phyloP scores from a whole-genome alignment of 495 filamentous ascomycete genomes.

The Staphylotrichum tortipilum region DNA sequence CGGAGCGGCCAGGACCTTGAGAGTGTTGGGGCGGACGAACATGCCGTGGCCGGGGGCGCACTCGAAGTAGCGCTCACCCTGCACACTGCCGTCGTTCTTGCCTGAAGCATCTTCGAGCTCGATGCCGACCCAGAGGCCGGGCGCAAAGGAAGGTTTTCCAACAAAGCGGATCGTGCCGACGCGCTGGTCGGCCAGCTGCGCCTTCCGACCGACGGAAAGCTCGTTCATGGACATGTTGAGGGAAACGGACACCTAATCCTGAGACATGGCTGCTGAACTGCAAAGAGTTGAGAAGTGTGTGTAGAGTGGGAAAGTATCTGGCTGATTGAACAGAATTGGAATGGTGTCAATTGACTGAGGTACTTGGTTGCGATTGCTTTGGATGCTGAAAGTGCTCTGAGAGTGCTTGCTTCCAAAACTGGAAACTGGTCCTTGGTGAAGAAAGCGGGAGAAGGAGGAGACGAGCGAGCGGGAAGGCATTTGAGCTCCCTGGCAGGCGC shows the following conservation, averaged over 20 bases:
- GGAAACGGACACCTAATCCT: background rate
- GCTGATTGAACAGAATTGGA: too few species aligned
- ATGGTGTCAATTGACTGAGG: too few species aligned
- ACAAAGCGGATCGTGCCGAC: constrained; percentile 69
- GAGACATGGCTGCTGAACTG: background rate
- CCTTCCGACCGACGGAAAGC: constrained; percentile 38
- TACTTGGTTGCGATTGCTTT: too few species aligned
- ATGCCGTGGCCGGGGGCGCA: constrained; percentile 75
- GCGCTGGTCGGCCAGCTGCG: constrained; percentile 68
- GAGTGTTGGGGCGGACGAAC: constrained; percentile 67
- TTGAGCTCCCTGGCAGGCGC: too few species aligned
- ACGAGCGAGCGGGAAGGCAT: too few species aligned
- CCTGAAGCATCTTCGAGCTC: constrained; percentile 77
- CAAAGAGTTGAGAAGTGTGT: background rate
- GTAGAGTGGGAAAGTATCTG: background rate
- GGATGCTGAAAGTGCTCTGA: too few species aligned
- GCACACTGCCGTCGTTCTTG: constrained; percentile 90
- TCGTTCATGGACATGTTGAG: constrained; percentile 27
- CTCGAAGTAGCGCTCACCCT: constrained; percentile 85
- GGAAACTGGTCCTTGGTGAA: too few species aligned
- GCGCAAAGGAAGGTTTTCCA: constrained; percentile 68
- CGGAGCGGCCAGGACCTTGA: constrained; percentile 50
- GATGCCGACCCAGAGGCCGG: constrained; percentile 82
- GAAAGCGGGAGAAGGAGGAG: too few species aligned
- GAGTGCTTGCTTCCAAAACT: too few species aligned